These are phyloP conservation scores for Paraphaeosphaeria sporulosa DNA, from an alignment of 2,329 filamentous ascomycete species.

Conservation along the genomic window DNA sequence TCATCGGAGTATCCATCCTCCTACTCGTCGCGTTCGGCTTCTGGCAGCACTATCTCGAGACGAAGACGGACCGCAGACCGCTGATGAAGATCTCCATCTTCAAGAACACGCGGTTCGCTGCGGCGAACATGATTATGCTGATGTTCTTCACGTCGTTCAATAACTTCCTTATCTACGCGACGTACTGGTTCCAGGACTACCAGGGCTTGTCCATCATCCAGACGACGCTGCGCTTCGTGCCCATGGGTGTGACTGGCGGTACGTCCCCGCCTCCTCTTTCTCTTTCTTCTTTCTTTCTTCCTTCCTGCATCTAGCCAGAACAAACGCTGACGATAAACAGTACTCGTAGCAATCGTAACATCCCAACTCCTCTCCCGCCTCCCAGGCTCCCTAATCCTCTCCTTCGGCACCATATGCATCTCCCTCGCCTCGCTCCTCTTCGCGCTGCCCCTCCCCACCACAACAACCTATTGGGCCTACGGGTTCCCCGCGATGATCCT, in stretches of 20 bases:
- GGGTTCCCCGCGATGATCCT: slow-evolving; percentile 72
- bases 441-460: slow-evolving; percentile 67
- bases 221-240: slow-evolving; percentile 73
- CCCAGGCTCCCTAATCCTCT: slow-evolving; percentile 65
- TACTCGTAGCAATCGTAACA: slow-evolving; percentile 64
- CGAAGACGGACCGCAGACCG: slow-evolving; percentile 58
- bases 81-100: slow-evolving; percentile 74
- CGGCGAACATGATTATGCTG: slow-evolving; percentile 70
- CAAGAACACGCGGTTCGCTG: slow-evolving; percentile 64
- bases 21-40: slow-evolving; percentile 64
- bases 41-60: slow-evolving; percentile 70
- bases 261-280: no score
- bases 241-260: slow-evolving; percentile 66
- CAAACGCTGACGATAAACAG: slow-evolving; percentile 19
- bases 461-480: slow-evolving; percentile 72
- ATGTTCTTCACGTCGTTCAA: slow-evolving; percentile 74
- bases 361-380: slow-evolving; percentile 54
- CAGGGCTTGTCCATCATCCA: slow-evolving; percentile 68
- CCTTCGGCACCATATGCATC: slow-evolving; percentile 65
- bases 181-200: slow-evolving; percentile 75
- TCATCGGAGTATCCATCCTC: slow-evolving; percentile 66
- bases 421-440: slow-evolving; percentile 67
- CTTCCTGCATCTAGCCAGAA: no score
- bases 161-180: slow-evolving; percentile 71
- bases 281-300: no score